phyloP scores from a whole-genome alignment of 495 filamentous ascomycete genomes.

The Aspergillus haitiensis region DNA sequence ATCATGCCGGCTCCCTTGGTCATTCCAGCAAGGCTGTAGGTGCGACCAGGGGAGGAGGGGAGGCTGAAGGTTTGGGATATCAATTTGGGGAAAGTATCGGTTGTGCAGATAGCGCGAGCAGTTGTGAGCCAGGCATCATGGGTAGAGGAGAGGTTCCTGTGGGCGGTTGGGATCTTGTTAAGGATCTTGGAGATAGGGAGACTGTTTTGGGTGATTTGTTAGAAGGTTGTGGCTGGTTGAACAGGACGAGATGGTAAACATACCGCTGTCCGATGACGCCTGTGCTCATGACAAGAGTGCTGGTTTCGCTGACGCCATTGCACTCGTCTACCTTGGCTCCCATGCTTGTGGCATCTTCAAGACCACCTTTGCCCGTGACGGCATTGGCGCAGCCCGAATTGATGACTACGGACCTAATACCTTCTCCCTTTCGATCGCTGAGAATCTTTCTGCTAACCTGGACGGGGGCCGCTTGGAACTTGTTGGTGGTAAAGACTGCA shows the following conservation, averaged over 20 bases:
- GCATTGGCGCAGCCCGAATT: slow-evolving; percentile 98
- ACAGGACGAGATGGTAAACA: slow-evolving; percentile 9
- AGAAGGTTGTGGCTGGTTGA: not conserved
- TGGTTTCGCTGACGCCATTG: slow-evolving; percentile 59
- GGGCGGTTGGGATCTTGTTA: slow-evolving; percentile 72
- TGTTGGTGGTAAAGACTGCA: slow-evolving; percentile 96
- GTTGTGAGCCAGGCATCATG: slow-evolving; percentile 85
- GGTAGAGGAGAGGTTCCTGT: slow-evolving; percentile 63
- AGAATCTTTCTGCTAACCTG: slow-evolving; percentile 76
- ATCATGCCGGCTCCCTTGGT: slow-evolving; percentile 99
- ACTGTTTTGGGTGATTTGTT: slow-evolving; percentile 38
- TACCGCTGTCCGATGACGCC: slow-evolving; percentile 95
- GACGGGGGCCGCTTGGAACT: slow-evolving; percentile 95
- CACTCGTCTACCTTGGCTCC: slow-evolving; percentile 71
- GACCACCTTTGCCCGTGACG: slow-evolving; percentile 86
- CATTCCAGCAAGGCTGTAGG: slow-evolving; percentile 88
- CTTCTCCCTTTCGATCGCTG: slow-evolving; percentile 61
- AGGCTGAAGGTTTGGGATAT: slow-evolving; percentile 80
- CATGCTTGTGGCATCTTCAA: slow-evolving; percentile 89
- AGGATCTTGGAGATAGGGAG: slow-evolving; percentile 91
- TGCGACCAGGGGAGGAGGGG: slow-evolving; percentile 69
- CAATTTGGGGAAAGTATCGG: slow-evolving; percentile 98
- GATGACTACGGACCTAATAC: slow-evolving; percentile 79
- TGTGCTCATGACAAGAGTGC: slow-evolving; percentile 93
- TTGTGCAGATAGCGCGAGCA: slow-evolving; percentile 95